Evolutionary conservation across 2,329 filamentous ascomycete species (phyloP).

Genomic region (Lomentospora prolificans): DNA sequence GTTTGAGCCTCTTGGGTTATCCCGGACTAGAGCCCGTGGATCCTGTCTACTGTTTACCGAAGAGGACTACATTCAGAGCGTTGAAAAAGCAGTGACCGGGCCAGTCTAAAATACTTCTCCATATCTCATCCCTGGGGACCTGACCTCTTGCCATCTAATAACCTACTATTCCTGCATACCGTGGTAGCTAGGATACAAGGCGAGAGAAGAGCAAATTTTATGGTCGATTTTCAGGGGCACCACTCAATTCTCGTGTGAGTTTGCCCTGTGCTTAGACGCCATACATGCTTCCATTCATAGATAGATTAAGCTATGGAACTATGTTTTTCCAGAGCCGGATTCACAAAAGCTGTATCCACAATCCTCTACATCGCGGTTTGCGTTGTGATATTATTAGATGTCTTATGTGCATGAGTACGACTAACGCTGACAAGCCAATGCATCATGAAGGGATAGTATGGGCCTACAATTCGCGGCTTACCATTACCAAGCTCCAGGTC

Average conservation of each 20-base stretch:
- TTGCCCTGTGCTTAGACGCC: constrained; percentile 17
- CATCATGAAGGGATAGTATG: too few relatives aligned
- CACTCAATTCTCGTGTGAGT: constrained; percentile 15
- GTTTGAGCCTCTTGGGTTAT: constrained; percentile 73
- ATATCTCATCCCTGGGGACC: too few relatives aligned
- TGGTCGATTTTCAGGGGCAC: constrained; percentile 19
- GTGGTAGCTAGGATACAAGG: constrained; percentile 61
- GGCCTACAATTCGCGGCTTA: too few relatives aligned
- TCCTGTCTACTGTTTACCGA: constrained; percentile 79
- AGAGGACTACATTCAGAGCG: constrained; percentile 51
- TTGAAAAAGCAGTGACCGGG: constrained; percentile 26
- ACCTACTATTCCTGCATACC: constrained; percentile 38
- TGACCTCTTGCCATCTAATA: constrained; percentile 65
- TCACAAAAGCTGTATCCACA: too few relatives aligned
- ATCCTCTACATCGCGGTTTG: too few relatives aligned
- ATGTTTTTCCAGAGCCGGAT: too few relatives aligned
- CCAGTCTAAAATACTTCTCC: too few relatives aligned
- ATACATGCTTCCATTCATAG: constrained; percentile 15
- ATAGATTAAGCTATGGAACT: too few relatives aligned
- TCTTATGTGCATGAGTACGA: too few relatives aligned
- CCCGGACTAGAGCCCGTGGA: constrained; percentile 72
- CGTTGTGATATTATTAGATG: too few relatives aligned
- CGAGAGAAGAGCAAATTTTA: constrained; percentile 45
- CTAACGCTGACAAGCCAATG: too few relatives aligned
- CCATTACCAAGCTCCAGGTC: too few relatives aligned